phyloP scores from a whole-genome alignment of 2,329 filamentous ascomycete species.

The Trichothecium roseum region DNA sequence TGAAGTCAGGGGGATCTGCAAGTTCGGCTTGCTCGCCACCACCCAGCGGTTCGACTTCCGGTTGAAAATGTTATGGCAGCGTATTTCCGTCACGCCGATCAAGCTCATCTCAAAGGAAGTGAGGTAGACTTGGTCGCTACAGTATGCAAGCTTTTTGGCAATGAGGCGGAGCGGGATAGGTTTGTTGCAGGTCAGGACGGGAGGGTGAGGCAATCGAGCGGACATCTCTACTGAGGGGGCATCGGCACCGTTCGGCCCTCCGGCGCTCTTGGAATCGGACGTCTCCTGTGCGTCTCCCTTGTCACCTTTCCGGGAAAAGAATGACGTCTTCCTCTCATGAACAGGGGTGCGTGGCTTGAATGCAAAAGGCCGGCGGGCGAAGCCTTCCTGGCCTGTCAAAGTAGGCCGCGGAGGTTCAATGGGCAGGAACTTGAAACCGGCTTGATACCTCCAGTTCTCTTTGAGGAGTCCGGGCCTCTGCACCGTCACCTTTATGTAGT shows the following conservation, averaged over 20 bases:
- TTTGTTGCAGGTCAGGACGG: constrained; percentile 82
- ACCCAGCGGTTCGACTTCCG: constrained; percentile 68
- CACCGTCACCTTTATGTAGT: constrained; percentile 93
- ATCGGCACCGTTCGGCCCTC: constrained; percentile 13
- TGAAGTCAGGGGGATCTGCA: constrained; percentile 59
- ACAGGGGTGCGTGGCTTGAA: constrained; percentile 35
- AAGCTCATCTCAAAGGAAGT: constrained; percentile 74
- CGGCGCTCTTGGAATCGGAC: constrained; percentile 9
- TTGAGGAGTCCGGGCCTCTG: constrained; percentile 82
- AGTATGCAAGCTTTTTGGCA: constrained; percentile 63
- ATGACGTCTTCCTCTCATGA: constrained; percentile 36
- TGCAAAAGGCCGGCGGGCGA: constrained; percentile 61
- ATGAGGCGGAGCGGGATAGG: constrained; percentile 73
- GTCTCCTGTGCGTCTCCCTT: constrained; percentile 12
- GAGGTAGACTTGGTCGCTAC: constrained; percentile 61
- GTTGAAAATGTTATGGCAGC: constrained; percentile 64
- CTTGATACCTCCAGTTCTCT: constrained; percentile 66
- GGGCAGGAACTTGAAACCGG: constrained; percentile 77
- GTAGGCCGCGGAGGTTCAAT: constrained; percentile 76
- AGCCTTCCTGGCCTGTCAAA: constrained; percentile 64
- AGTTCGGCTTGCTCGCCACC: constrained; percentile 58
- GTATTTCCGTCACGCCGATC: constrained; percentile 67
- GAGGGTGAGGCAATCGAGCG: constrained; percentile 74
- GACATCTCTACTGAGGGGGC: constrained; percentile 66
- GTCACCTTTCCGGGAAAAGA: constrained; percentile 38